Percentiles rank a stretch among this genome's conserved stretches.
Evolutionary conservation across 805 yeast species (phyloP).

Genomic region (Sugiyamaella marilandica): DNA sequence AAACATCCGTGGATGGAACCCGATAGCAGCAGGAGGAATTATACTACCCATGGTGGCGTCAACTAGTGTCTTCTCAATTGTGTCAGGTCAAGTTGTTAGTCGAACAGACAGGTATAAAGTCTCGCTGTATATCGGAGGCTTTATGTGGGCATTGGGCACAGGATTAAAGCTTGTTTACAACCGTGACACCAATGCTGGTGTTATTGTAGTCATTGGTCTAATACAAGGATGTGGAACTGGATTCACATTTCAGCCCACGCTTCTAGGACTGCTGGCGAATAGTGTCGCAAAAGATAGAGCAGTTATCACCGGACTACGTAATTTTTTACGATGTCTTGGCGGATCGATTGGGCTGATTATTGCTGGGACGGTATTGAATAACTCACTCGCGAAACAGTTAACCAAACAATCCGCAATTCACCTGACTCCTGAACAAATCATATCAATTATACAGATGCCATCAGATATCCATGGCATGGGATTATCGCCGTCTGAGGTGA

Average conservation of each 20-base stretch:
- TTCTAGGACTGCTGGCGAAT: constrained; percentile 54
- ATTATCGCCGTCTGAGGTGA: constrained; percentile 7
- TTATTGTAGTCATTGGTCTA: constrained; percentile 35
- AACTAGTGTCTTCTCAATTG: constrained; percentile 39
- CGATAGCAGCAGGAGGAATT: constrained; percentile 38
- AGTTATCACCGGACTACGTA: constrained; percentile 53
- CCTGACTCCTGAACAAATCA: constrained; percentile 7
- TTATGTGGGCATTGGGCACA: constrained; percentile 40
- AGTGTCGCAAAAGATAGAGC: constrained; percentile 50
- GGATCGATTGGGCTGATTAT: constrained; percentile 58
- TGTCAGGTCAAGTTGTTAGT: constrained; percentile 44
- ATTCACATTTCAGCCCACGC: constrained; percentile 49
- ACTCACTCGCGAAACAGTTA: constrained; percentile 7
- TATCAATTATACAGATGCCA: constrained; percentile 9
- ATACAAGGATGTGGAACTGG: constrained; percentile 45
- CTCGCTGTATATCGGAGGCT: constrained; percentile 40
- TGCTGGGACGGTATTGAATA: constrained; percentile 23
- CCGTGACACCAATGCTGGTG: constrained; percentile 32
- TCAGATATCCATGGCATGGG: constrained; percentile 11
- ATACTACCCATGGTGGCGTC: constrained; percentile 41
- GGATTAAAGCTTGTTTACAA: constrained; percentile 37
- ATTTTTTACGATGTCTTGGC: constrained; percentile 54
- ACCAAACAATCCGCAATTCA: constrained; percentile 8
- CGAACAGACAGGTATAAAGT: constrained; percentile 40
- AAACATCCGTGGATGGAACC: constrained; percentile 38